phyloP scores from a whole-genome alignment of 441 rosid species.

The Jatropha podagrica region DNA sequence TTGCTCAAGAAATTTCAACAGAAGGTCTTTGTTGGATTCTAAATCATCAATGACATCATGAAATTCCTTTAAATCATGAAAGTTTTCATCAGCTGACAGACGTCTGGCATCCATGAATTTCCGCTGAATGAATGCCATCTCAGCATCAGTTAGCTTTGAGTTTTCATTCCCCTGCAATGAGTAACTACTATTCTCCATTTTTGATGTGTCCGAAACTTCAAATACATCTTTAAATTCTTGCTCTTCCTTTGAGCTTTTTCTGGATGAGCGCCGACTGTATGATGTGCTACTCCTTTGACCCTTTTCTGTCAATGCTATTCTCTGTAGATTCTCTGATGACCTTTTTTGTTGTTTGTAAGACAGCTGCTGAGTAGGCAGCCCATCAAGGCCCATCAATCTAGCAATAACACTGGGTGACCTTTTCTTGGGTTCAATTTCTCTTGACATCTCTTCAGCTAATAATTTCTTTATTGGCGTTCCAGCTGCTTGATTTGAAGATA shows the following conservation, averaged over 20 bases:
- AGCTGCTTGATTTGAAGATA: slow-evolving; percentile 41
- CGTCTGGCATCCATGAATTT: slow-evolving; percentile 74
- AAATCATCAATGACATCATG: slow-evolving; percentile 75
- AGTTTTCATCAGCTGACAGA: slow-evolving; percentile 66
- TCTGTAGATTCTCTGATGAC: slow-evolving; percentile 34
- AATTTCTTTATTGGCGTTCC: slow-evolving; percentile 72
- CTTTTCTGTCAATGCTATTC: slow-evolving; percentile 31
- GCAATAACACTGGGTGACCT: slow-evolving; percentile 84
- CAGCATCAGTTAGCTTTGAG: slow-evolving; percentile 51
- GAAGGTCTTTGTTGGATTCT: slow-evolving; percentile 73
- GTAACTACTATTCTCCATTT: slow-evolving; percentile 38
- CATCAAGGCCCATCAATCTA: slow-evolving; percentile 94
- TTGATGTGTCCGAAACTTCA: slow-evolving; percentile 74
- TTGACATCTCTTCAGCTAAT: slow-evolving; percentile 78
- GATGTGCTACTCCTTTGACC: slow-evolving; percentile 41
- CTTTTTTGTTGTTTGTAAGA: slow-evolving; percentile 41
- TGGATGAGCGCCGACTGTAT: slow-evolving; percentile 48
- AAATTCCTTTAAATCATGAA: slow-evolving; percentile 73
- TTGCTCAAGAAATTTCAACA: slow-evolving; percentile 77
- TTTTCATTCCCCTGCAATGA: slow-evolving; percentile 34
- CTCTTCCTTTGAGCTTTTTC: slow-evolving; percentile 72
- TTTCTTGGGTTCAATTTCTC: slow-evolving; percentile 62
- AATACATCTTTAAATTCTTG: slow-evolving; percentile 92
- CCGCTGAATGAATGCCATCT: slow-evolving; percentile 65
- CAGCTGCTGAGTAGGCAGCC: slow-evolving; percentile 59